Evolutionary conservation across 306 rosid genomes (phyloP).

Genomic region (Purshia tridentata): DNA sequence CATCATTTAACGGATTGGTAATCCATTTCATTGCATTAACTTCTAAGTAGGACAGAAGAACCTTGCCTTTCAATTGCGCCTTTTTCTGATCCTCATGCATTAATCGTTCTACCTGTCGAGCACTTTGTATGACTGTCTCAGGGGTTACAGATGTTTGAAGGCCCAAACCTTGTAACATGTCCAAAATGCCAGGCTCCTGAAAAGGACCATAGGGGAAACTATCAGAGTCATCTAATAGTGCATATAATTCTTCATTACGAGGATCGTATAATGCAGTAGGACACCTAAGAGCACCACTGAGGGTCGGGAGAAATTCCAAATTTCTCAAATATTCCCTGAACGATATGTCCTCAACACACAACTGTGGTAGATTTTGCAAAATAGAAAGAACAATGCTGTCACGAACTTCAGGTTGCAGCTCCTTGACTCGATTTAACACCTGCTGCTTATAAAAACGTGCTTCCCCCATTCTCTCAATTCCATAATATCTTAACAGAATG

Average conservation of each 20-base stretch:
- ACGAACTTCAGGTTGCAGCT: slow-evolving; percentile 77
- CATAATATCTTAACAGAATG: slow-evolving; percentile 70
- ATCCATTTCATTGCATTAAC: slow-evolving; percentile 93
- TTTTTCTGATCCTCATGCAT: slow-evolving; percentile 77
- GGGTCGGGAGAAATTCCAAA: slow-evolving; percentile 72
- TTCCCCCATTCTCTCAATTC: slow-evolving; percentile 85
- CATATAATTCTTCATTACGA: slow-evolving; percentile 77
- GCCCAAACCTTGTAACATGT: slow-evolving; percentile 81
- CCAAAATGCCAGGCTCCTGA: slow-evolving; percentile 64
- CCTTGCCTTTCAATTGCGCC: slow-evolving; percentile 74
- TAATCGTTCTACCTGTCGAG: slow-evolving; percentile 64
- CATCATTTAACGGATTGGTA: slow-evolving; percentile 56
- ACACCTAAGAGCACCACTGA: slow-evolving; percentile 59
- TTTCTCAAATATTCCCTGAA: slow-evolving; percentile 67
- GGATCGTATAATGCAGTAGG: slow-evolving; percentile 86
- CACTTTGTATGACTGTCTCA: slow-evolving; percentile 74
- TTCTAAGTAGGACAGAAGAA: slow-evolving; percentile 88
- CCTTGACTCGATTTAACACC: slow-evolving; percentile 63
- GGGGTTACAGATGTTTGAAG: slow-evolving; percentile 83
- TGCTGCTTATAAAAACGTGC: slow-evolving; percentile 63
- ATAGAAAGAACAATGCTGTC: slow-evolving; percentile 75
- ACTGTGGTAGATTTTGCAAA: slow-evolving; percentile 70
- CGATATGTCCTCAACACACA: slow-evolving; percentile 69
- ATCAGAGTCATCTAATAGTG: slow-evolving; percentile 70
- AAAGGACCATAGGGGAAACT: slow-evolving; percentile 78